A percentile compares a stretch with the other conserved stretches of the same genome.
Conservation (phyloP, 805 yeast genomes). For the Barnettozyma botsteinii region DNA sequence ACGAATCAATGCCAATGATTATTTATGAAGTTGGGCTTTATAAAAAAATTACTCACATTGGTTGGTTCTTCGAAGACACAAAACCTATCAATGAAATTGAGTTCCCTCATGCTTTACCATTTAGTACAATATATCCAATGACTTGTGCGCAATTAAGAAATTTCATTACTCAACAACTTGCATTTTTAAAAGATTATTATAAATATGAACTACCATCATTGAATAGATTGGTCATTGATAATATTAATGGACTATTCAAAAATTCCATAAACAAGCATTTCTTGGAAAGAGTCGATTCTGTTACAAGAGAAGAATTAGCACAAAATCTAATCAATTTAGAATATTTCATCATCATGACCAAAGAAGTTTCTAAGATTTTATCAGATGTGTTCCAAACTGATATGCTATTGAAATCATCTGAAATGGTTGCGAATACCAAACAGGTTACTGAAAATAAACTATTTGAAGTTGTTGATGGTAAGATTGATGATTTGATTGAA, state of each 20-base stretch:
- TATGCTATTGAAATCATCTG: constrained; percentile 45
- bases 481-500: constrained; percentile 74
- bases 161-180: constrained; percentile 56
- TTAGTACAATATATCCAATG: constrained; percentile 82
- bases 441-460: constrained; percentile 73
- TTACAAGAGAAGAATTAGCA: constrained; percentile 83
- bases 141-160: constrained; percentile 71
- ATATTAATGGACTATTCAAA: constrained; percentile 65
- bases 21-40: constrained; percentile 56
- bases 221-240: constrained; percentile 50
- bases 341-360: constrained; percentile 71
- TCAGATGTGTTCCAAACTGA: constrained; percentile 34
- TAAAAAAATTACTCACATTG: constrained; percentile 53
- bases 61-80: constrained; percentile 65
- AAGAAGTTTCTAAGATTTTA: constrained; percentile 44
- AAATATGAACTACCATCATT: constrained; percentile 56
- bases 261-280: constrained; percentile 62
- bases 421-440: constrained; percentile 51
- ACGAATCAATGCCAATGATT: constrained; percentile 84
- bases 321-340: constrained; percentile 87
- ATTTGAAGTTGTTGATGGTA: constrained; percentile 75
- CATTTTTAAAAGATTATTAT: constrained; percentile 60
- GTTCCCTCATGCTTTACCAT: constrained; percentile 70
- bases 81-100: constrained; percentile 31
- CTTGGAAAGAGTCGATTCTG: constrained; percentile 53